Base-by-base conservation (phyloP, 352 stramenopile genomes). In the Phytophthora crassamura region DNA sequence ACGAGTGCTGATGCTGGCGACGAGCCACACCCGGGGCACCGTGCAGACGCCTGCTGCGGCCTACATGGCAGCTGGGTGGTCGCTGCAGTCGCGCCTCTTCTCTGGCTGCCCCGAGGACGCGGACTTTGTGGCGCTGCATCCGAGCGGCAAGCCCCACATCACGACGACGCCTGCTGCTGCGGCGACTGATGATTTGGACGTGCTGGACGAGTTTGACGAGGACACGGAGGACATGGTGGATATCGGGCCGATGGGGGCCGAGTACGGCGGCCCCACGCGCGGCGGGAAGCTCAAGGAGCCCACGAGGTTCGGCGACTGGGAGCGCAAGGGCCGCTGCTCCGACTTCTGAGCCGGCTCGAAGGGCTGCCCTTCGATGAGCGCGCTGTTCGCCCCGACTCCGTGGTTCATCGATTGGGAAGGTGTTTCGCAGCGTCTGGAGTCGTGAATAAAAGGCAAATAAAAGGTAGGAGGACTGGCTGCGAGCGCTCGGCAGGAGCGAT, bases 221-320 rank as follows among this genome's bases (percentile, higher is more conserved):
- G 90, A 98, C 40, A 84, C 91, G 72, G 97, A 98, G 63, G 91
- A 99, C 61, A 98, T 98, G 77, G 94, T 99, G 61, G 90, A 94
- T 16, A 71, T 94, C 5, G 94, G 96, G 11, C 93, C 96, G 6
- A 78, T 82, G 25, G 88, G 91, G 18, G 69, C 67, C 6, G 97
- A 99, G 79, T 99, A 97, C 73, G 97, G 97, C 59, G 97, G 97
- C 3, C 97, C 97, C 4, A 90, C 86, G 59, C 80, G 94, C 50
- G 96, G 97, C 40, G 97, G 97, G 49, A 86, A 90, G 69, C 84
- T 98, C 39, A 89, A 93, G 49, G 97, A 99, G 72, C 97, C 97
- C 20, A 99, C 97, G 43, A 84, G 97, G 33, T 99, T 97, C 75
- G 97, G 97, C 42, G 97, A 99, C 77, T 99, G 97, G 97, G 97